These are phyloP conservation scores for Hericium coralloides DNA, from an alignment of 768 basidiomycete species.

Conservation along the genomic window DNA sequence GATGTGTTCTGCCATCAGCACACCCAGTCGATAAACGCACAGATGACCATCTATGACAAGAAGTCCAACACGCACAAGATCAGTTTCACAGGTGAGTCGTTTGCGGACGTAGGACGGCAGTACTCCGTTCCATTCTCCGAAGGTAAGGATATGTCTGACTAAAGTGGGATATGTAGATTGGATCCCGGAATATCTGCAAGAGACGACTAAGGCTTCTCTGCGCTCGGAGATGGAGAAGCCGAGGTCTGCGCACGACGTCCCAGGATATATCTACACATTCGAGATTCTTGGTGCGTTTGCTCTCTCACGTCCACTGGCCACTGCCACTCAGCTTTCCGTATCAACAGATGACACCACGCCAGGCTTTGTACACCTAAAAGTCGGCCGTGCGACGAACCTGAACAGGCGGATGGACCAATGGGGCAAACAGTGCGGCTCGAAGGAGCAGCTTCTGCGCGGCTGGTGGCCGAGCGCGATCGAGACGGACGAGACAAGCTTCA, in stretches of 20 bases:
- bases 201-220: conserved; percentile 50
- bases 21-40: conserved; percentile 39
- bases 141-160: no score
- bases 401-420: conserved; percentile 69
- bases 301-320: neutral
- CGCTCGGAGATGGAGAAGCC: conserved; percentile 46
- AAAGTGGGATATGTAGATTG: conserved; percentile 36
- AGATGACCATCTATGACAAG: conserved; percentile 49
- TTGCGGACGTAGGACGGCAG: neutral
- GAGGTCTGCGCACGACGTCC: conserved; percentile 45
- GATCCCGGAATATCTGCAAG: conserved; percentile 57
- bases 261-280: conserved; percentile 77
- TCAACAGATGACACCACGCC: conserved; percentile 24
- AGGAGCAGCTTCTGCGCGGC: conserved; percentile 63
- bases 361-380: conserved; percentile 56
- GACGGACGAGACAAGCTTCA: conserved; percentile 26
- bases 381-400: conserved; percentile 70
- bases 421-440: conserved; percentile 74
- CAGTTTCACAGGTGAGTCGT: conserved; percentile 40
- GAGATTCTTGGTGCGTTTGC: conserved; percentile 56
- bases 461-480: conserved; percentile 58
- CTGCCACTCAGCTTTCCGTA: neutral
- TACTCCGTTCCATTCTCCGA: no score
- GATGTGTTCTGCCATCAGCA: conserved; percentile 60
- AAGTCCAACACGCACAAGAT: conserved; percentile 41